phyloP scores from a whole-genome alignment of 2,329 filamentous ascomycete species.

The Exserohilum turcica region DNA sequence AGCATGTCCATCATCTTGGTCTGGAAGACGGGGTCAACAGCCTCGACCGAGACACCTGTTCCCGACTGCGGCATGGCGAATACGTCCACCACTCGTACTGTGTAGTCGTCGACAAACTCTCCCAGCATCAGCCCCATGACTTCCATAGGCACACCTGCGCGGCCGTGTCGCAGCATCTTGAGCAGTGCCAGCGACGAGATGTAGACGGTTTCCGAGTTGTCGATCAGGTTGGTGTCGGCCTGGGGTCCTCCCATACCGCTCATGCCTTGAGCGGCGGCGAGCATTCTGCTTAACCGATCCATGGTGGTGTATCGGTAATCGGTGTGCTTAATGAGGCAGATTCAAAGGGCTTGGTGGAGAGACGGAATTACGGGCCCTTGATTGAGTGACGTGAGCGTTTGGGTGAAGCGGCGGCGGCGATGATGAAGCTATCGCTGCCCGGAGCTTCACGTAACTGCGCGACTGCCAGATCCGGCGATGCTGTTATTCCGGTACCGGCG shows the following conservation, averaged over 20 bases:
- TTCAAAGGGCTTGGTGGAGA: not conserved
- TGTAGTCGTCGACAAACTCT: conserved; percentile 99
- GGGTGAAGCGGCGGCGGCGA: conserved; percentile 16
- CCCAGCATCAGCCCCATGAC: conserved; percentile 99
- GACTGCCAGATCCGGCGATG: conserved; percentile 15
- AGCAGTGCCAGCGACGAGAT: conserved; percentile 96
- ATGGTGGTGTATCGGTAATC: conserved; percentile 55
- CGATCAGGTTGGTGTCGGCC: conserved; percentile 85
- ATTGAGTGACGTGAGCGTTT: not conserved
- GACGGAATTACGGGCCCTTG: not conserved
- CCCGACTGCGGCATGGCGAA: conserved; percentile 99
- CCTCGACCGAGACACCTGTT: conserved; percentile 97
- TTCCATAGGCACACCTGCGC: conserved; percentile 98
- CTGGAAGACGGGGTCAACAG: conserved; percentile 97
- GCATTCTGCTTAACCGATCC: conserved; percentile 91
- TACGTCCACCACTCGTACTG: conserved; percentile 95
- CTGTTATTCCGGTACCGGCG: conserved; percentile 17
- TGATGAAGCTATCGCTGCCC: conserved; percentile 19
- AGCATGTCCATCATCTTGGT: conserved; percentile 99
- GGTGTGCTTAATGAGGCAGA: not conserved
- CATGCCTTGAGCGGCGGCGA: conserved; percentile 71
- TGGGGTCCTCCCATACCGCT: conserved; percentile 66
- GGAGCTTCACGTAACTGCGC: conserved; percentile 21
- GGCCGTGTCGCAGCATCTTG: conserved; percentile 98
- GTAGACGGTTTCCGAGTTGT: conserved; percentile 99